Conservation (phyloP, 179 eudicot species). For the Kewa caespitosa region DNA sequence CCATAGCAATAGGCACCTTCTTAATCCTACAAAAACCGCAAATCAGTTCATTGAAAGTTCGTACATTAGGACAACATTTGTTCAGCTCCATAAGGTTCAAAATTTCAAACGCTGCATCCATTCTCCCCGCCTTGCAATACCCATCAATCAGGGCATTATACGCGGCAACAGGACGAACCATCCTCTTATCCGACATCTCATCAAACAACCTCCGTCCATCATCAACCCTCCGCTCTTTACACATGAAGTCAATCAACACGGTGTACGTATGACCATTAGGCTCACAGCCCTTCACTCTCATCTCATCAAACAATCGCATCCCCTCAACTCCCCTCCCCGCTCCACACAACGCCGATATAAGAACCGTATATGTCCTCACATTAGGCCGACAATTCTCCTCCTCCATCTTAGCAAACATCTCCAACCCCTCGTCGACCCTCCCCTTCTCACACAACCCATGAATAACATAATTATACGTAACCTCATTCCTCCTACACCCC, state of each 20-base stretch:
- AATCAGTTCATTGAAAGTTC: slow-evolving; percentile 71
- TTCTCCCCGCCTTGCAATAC: slow-evolving; percentile 54
- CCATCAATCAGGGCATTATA: slow-evolving; percentile 76
- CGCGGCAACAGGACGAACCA: slow-evolving; percentile 55
- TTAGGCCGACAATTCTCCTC: slow-evolving; percentile 54
- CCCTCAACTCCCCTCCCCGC: slow-evolving; percentile 48
- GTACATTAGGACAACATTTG: slow-evolving; percentile 49
- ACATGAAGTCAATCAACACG: slow-evolving; percentile 54
- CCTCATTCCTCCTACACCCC: slow-evolving; percentile 64
- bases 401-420: slow-evolving; percentile 48
- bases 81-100: slow-evolving; percentile 48
- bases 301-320: slow-evolving; percentile 49
- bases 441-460: slow-evolving; percentile 68
- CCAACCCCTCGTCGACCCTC: slow-evolving; percentile 57
- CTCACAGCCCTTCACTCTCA: slow-evolving; percentile 57
- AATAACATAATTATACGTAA: slow-evolving; percentile 65
- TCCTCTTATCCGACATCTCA: slow-evolving; percentile 42
- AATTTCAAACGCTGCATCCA: slow-evolving; percentile 53
- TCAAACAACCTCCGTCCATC: slow-evolving; percentile 49
- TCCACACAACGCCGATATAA: slow-evolving; percentile 59
- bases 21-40: slow-evolving; percentile 53
- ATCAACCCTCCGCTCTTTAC: slow-evolving; percentile 53
- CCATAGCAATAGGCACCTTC: slow-evolving; percentile 62
- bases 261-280: slow-evolving; percentile 77
- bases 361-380: slow-evolving; percentile 63